Percentiles rank a stretch among this genome's conserved stretches.
phyloP scores from a whole-genome alignment of 805 yeast genomes.

The Pichia paraexigua region DNA sequence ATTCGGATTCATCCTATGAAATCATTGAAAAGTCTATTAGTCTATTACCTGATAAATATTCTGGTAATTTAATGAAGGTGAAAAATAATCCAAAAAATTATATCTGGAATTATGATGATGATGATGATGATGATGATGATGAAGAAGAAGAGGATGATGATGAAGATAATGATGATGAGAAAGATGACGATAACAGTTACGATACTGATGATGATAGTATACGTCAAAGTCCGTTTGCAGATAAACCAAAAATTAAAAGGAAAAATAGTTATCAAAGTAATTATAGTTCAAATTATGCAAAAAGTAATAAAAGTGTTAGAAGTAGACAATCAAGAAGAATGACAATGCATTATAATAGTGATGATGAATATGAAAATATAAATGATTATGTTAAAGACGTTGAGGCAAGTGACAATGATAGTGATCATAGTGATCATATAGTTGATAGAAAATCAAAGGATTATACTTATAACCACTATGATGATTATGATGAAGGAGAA shows the following conservation, averaged over 20 bases:
- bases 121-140: constrained; percentile 21
- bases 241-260: background rate
- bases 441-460: constrained; percentile 7
- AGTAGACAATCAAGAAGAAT: constrained; percentile 6
- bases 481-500: constrained; percentile 17
- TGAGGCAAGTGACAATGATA: background rate
- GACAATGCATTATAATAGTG: constrained; percentile 8
- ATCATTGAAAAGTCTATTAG: constrained; percentile 28
- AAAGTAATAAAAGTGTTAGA: background rate
- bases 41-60: constrained; percentile 31
- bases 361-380: constrained; percentile 12
- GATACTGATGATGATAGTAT: background rate
- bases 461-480: constrained; percentile 7
- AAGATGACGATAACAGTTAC: background rate
- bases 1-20: constrained; percentile 14
- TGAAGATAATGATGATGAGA: background rate
- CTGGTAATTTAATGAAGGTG: constrained; percentile 27
- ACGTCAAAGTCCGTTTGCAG: background rate
- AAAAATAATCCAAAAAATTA: constrained; percentile 31
- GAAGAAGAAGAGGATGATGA: constrained; percentile 10
- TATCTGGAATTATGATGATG: constrained; percentile 33
- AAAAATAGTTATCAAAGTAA: constrained; percentile 3
- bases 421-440: background rate
- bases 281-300: constrained; percentile 3
- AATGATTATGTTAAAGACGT: constrained; percentile 8